Conservation (phyloP, 495 filamentous ascomycete species). For the Talaromyces liani region DNA sequence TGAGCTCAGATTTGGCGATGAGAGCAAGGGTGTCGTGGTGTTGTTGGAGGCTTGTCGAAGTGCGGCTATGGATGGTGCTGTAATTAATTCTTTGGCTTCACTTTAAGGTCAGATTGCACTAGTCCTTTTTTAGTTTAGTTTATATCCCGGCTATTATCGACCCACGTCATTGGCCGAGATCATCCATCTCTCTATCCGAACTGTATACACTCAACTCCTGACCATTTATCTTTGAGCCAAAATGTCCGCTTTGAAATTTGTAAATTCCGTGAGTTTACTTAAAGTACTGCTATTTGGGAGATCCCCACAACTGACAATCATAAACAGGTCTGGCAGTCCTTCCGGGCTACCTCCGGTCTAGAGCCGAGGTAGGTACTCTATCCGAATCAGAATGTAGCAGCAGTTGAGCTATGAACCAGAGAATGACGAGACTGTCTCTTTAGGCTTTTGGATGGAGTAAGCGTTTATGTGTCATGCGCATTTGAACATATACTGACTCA, state of each 20-base stretch:
- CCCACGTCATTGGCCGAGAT: constrained; percentile 1
- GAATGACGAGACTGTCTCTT: not conserved
- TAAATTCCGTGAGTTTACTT: constrained; percentile 43
- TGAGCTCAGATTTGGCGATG: not conserved
- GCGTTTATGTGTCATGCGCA: not conserved
- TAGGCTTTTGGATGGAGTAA: constrained; percentile 37
- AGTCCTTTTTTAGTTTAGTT: not conserved
- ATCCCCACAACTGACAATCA: constrained; percentile 1
- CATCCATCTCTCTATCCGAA: not conserved
- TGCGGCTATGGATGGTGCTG: not conserved
- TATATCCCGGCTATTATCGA: not conserved
- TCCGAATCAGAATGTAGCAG: not conserved
- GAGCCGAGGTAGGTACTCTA: constrained; percentile 63
- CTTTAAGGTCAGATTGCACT: not conserved
- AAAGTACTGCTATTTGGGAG: not conserved
- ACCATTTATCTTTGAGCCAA: not conserved
- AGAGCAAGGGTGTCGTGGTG: not conserved
- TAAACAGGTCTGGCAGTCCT: constrained; percentile 68
- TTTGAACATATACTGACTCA: constrained; percentile 4
- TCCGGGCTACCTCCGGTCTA: constrained; percentile 73
- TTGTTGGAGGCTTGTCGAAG: not conserved
- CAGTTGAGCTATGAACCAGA: not conserved
- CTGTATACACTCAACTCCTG: not conserved
- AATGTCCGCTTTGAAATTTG: constrained; percentile 58
- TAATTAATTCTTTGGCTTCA: not conserved